Percentiles rank a stretch among this genome's conserved stretches.
Conservation (phyloP, 257 asterid species). For the Rauvolfia tetraphylla region DNA sequence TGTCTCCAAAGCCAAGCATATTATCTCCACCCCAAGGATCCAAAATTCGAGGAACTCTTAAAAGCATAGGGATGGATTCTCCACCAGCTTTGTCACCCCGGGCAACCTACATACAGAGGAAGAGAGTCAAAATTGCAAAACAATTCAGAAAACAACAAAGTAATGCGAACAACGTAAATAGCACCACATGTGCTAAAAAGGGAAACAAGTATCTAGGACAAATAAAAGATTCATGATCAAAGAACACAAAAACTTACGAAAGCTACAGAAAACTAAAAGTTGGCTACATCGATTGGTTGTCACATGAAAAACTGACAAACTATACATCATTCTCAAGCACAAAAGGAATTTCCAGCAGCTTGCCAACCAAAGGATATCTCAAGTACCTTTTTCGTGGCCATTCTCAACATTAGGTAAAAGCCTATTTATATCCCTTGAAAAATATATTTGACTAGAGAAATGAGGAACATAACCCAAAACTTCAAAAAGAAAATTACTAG, state of each 20-base stretch:
- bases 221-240: background rate
- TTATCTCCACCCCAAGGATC: conserved; percentile 95
- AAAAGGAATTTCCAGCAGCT: background rate
- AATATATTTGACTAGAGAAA: background rate
- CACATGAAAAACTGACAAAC: background rate
- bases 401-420: background rate
- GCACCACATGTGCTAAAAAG: background rate
- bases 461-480: background rate
- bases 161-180: background rate
- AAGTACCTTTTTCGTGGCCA: background rate
- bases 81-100: conserved; percentile 86
- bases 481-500: background rate
- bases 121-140: background rate
- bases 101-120: conserved; percentile 66
- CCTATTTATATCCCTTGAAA: background rate
- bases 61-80: conserved; percentile 97
- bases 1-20: conserved; percentile 99
- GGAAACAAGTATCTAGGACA: background rate
- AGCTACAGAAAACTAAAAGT: background rate
- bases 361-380: background rate
- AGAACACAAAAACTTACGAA: background rate
- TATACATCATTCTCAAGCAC: background rate
- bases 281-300: background rate
- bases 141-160: background rate
- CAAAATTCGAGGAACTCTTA: conserved; percentile 79